Base-by-base conservation (phyloP, 73 alveolate species). In the Tetrahymena malaccensis region DNA sequence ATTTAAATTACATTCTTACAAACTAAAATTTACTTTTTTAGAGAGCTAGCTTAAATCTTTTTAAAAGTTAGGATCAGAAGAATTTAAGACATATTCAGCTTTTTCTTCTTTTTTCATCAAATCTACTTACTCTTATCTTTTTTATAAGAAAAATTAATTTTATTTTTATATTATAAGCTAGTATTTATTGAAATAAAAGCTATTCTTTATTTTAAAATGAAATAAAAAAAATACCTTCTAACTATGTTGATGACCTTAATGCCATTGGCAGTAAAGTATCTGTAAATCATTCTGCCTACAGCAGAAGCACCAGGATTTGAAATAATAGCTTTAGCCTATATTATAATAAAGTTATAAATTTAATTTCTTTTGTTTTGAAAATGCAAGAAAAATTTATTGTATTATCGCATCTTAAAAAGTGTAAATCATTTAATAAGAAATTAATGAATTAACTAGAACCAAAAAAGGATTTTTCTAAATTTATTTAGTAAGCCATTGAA, bases 221-320 rank as follows among this genome's bases (percentile, higher is more conserved):
- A n/a, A n/a, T n/a, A n/a, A n/a, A n/a, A n/a, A 27, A 25, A 4
- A 12, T 85, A 85, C 94, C 97, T 97, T 96, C 98, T 97, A 19
- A 97, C 98, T 70, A 98, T 94, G 85, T 97, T 96, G 9, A 98
- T 96, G 33, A 96, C 94, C 10, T 96, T 96, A 25, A 97, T 93
- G 35, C 98, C 97, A 35, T 94, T 97, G 22, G 84, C 94, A 44
- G 96, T 95, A 57, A 96, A 96, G 40, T 94, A 93, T 94, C 96
- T 84, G 33, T 95, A 94, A 16, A 98, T 93, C 98, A 96, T 95
- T 95, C 97, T 98, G 27, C 99, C 98, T 31, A 98, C 96, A 38
- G 98, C 97, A 21, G 98, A 94, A 11, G 97, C 96, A 31, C 99
- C 99, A 70, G 98, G 98, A 50, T 94, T 96, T 35, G 96, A 97